Conservation (phyloP, 192 early-diverging fungal genomes). For the Coemansia sp. region DNA sequence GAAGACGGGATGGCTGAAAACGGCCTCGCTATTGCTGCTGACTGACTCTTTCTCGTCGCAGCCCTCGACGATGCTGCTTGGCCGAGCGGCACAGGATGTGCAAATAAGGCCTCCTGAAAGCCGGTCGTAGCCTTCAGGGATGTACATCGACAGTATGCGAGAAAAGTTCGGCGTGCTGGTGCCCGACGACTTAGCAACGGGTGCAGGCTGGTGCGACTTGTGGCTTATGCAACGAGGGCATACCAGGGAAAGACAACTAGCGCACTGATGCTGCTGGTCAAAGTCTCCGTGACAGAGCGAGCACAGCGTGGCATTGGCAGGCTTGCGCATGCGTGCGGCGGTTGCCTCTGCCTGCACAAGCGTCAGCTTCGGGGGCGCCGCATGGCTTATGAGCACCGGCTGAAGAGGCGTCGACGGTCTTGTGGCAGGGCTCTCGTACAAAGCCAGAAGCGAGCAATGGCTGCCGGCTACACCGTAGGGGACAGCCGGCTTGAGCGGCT, state of each 20-base stretch:
- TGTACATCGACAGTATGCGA: slow-evolving; percentile 46
- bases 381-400: slow-evolving; percentile 35
- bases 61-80: background rate
- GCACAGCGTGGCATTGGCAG: slow-evolving; percentile 29
- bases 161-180: slow-evolving; percentile 17
- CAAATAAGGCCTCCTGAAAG: slow-evolving; percentile 28
- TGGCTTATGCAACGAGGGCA: slow-evolving; percentile 37
- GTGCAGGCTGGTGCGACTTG: background rate
- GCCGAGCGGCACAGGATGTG: slow-evolving; percentile 26
- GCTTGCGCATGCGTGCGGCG: slow-evolving; percentile 11
- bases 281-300: slow-evolving; percentile 50
- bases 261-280: slow-evolving; percentile 46
- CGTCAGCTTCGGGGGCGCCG: slow-evolving; percentile 45
- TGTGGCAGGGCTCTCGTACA: slow-evolving; percentile 20
- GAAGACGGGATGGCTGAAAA: background rate
- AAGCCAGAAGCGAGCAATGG: slow-evolving; percentile 33
- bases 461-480: slow-evolving; percentile 5
- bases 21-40: background rate
- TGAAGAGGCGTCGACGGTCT: slow-evolving; percentile 11
- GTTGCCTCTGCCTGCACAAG: slow-evolving; percentile 42
- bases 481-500: background rate
- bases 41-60: background rate
- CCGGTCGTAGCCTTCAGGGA: slow-evolving; percentile 29
- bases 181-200: background rate
- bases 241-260: slow-evolving; percentile 41